Evolutionary conservation across 306 rosid species (phyloP).

Genomic region (Rosa chinensis): DNA sequence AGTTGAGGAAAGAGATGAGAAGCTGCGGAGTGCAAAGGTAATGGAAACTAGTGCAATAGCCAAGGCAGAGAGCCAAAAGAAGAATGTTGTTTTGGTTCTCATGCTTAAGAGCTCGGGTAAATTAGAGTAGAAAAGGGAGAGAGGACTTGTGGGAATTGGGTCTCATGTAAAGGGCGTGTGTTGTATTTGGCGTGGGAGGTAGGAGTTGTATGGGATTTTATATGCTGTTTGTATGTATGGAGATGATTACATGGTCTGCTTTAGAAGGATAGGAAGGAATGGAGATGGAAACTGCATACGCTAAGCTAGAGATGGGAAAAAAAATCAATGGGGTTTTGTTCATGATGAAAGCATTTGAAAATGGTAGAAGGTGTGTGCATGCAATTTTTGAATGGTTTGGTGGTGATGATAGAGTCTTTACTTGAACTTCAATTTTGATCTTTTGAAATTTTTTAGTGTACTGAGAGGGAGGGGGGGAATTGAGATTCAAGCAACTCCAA

Average conservation of each 20-base stretch:
- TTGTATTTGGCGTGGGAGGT: constrained; percentile 47
- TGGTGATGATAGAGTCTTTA: background rate
- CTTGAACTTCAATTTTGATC: background rate
- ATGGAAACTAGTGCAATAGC: constrained; percentile 46
- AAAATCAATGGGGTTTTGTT: background rate
- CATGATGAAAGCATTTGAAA: constrained; percentile 17
- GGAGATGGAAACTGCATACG: constrained; percentile 46
- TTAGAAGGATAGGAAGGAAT: constrained; percentile 20
- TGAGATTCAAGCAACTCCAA: no score
- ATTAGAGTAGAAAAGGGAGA: constrained; percentile 28
- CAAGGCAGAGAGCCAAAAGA: constrained; percentile 48
- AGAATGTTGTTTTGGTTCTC: constrained; percentile 43
- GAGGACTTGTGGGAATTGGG: constrained; percentile 11
- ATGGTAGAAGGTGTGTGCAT: background rate
- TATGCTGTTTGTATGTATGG: constrained; percentile 22
- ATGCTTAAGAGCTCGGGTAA: constrained; percentile 27
- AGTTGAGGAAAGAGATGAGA: constrained; percentile 24
- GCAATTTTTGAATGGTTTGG: background rate
- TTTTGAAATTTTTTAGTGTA: background rate
- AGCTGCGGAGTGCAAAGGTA: constrained; percentile 24
- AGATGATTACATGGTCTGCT: constrained; percentile 21
- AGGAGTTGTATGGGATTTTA: constrained; percentile 39
- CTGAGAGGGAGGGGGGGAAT: no score
- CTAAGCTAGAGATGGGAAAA: constrained; percentile 17
- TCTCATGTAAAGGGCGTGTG: constrained; percentile 23